Evolutionary conservation across 225 moss, liverwort and hornwort genomes (phyloP).

Genomic region (Marchantia paleacea): DNA sequence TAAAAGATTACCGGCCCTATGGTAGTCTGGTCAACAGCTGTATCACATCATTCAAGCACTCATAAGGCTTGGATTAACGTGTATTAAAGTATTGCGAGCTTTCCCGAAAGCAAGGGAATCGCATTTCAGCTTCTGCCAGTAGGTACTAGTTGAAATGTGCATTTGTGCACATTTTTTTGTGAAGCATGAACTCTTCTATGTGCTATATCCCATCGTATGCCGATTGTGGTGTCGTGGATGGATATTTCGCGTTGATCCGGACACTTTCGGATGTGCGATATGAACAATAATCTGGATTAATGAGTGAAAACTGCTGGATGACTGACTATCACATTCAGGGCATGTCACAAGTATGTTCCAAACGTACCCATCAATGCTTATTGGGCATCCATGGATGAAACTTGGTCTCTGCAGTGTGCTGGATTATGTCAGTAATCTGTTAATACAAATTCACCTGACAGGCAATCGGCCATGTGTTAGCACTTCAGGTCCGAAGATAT

Average conservation of each 20-base stretch:
- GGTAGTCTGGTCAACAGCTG: not conserved
- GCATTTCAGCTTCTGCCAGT: not conserved
- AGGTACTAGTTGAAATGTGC: not conserved
- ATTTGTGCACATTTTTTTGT: not conserved
- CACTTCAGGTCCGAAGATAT: too few species aligned
- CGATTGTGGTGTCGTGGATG: not conserved
- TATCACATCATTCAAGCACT: conserved; percentile 1
- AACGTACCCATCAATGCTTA: too few species aligned
- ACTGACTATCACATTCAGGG: too few species aligned
- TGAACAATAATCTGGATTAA: too few species aligned
- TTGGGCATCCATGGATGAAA: too few species aligned
- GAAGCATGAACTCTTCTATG: not conserved
- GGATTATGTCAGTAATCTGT: too few species aligned
- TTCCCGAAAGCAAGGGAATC: not conserved
- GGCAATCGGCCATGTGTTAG: too few species aligned
- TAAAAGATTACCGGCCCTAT: not conserved
- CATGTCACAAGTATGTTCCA: too few species aligned
- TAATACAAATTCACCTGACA: too few species aligned
- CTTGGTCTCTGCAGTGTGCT: too few species aligned
- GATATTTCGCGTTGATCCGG: not conserved
- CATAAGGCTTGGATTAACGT: conserved; percentile 4
- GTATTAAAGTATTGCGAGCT: conserved; percentile 9
- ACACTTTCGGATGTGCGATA: too few species aligned
- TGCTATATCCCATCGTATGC: not conserved
- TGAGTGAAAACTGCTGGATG: too few species aligned